A percentile compares a stretch with the other conserved stretches of the same genome.
Conservation (phyloP, 148 eudicot genomes). For the Vaccinium corymbosum region DNA sequence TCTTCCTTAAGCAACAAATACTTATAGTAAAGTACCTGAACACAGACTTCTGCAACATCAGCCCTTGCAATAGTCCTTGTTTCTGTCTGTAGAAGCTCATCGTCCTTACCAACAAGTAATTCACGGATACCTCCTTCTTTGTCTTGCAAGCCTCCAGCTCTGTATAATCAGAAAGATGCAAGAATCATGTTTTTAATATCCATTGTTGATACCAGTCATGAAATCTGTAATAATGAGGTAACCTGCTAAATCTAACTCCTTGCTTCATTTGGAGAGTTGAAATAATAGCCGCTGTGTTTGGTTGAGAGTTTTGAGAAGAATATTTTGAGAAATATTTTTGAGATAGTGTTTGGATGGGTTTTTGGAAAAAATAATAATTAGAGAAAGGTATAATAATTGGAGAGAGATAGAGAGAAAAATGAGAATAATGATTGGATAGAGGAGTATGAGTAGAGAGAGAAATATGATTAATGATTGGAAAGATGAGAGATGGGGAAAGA, state of each 20-base stretch:
- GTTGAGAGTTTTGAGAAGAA: no score
- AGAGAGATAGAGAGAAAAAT: no score
- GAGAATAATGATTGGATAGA: no score
- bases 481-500: no score
- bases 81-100: slow-evolving; percentile 91
- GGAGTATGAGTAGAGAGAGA: no score
- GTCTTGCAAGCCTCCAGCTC: slow-evolving; percentile 97
- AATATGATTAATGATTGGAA: no score
- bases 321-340: no score
- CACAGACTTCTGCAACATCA: slow-evolving; percentile 97
- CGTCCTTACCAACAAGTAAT: slow-evolving; percentile 84
- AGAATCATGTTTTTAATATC: background rate
- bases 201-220: background rate
- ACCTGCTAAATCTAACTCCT: background rate
- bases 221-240: background rate
- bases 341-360: no score
- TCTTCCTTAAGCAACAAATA: background rate
- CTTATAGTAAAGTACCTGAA: slow-evolving; percentile 50
- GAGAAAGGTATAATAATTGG: no score
- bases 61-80: slow-evolving; percentile 66
- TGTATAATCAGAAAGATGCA: slow-evolving; percentile 17
- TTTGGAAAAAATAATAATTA: no score
- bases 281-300: background rate
- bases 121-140: slow-evolving; percentile 81
- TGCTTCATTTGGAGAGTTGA: background rate